A percentile compares a stretch with the other conserved stretches of the same genome.
These are phyloP conservation scores for Neurospora sp. DNA, from an alignment of 495 filamentous ascomycete species.

Conservation along the genomic window DNA sequence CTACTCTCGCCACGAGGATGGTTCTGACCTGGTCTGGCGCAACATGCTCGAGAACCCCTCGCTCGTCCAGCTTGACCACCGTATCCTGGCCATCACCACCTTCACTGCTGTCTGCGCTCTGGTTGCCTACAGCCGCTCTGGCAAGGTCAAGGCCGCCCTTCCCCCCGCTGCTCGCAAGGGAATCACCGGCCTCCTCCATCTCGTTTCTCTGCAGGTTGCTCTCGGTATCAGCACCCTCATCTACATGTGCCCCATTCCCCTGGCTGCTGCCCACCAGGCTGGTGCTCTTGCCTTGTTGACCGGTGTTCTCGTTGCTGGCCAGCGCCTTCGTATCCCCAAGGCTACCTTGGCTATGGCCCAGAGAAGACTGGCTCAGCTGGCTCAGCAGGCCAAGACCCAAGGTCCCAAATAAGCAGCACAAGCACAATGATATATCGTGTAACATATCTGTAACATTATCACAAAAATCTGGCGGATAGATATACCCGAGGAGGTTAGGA, in stretches of 20 bases:
- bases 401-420: background rate
- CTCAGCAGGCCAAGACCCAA: background rate
- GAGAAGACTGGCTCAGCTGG: conserved; percentile 20
- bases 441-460: background rate
- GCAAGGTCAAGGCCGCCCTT: conserved; percentile 50
- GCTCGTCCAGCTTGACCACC: conserved; percentile 87
- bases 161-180: conserved; percentile 58
- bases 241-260: conserved; percentile 79
- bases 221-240: conserved; percentile 85
- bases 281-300: conserved; percentile 79
- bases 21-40: conserved; percentile 81
- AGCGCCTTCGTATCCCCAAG: conserved; percentile 41
- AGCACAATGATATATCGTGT: background rate
- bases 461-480: background rate
- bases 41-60: conserved; percentile 96
- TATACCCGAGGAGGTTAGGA: background rate
- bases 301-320: conserved; percentile 65
- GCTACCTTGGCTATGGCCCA: conserved; percentile 36
- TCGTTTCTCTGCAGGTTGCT: conserved; percentile 69
- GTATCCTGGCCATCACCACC: conserved; percentile 81
- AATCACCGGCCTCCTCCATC: conserved; percentile 69
- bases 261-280: conserved; percentile 90
- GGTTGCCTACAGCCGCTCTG: conserved; percentile 64
- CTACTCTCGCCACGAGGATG: conserved; percentile 71
- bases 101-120: conserved; percentile 71